These are phyloP conservation scores for Myxozyma monticola DNA, from an alignment of 805 yeast species.

Conservation along the genomic window DNA sequence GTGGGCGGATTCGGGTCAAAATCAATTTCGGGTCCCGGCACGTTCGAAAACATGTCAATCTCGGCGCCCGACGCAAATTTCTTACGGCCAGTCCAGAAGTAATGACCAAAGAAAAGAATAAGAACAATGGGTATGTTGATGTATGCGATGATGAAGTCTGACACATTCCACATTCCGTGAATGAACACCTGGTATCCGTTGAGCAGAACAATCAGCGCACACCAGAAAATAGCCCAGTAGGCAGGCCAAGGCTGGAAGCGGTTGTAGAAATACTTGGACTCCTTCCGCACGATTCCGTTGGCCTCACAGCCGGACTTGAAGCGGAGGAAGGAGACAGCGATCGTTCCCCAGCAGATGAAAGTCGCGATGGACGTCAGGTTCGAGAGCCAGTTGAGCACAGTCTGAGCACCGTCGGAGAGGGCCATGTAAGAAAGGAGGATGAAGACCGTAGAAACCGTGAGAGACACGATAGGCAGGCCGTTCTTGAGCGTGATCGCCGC, in stretches of 20 bases:
- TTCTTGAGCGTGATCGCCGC: constrained; percentile 60
- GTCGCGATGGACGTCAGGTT: constrained; percentile 72
- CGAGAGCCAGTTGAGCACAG: constrained; percentile 70
- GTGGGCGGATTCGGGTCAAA: constrained; percentile 16
- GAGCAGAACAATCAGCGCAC: constrained; percentile 54
- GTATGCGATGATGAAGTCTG: constrained; percentile 66
- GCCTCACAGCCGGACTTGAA: constrained; percentile 60
- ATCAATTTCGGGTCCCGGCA: constrained; percentile 24
- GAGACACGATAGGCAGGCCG: constrained; percentile 71
- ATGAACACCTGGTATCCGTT: constrained; percentile 72
- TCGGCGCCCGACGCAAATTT: constrained; percentile 14
- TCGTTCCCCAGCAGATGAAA: constrained; percentile 58
- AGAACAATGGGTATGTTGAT: constrained; percentile 65
- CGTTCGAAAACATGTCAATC: constrained; percentile 23
- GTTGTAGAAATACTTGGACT: constrained; percentile 50
- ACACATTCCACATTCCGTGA: constrained; percentile 62
- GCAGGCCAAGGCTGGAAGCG: constrained; percentile 64
- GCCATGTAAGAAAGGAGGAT: constrained; percentile 43
- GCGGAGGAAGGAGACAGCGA: constrained; percentile 58
- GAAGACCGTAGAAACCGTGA: constrained; percentile 54
- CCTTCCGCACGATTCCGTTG: constrained; percentile 51
- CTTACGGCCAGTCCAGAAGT: constrained; percentile 14
- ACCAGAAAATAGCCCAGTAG: constrained; percentile 48
- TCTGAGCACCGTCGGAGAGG: constrained; percentile 56
- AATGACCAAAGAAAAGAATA: constrained; percentile 29